A percentile compares a stretch with the other conserved stretches of the same genome.
Evolutionary conservation across 75 land plant species (phyloP).

Genomic region (Pseudotsuga menziesii): DNA sequence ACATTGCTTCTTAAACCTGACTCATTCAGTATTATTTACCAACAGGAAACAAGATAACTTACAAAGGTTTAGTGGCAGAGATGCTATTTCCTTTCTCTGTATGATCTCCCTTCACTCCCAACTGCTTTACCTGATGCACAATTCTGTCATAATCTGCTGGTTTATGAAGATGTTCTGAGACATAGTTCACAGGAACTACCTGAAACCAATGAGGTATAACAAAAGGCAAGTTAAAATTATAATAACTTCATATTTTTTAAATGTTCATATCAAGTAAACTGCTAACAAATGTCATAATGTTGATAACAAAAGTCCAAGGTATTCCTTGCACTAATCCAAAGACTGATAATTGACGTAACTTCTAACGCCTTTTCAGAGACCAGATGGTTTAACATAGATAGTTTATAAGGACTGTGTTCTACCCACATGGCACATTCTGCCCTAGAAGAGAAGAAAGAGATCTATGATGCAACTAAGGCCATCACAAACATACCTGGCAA

Average conservation of each 20-base stretch:
- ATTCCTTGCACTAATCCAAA: background rate
- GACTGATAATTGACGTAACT: background rate
- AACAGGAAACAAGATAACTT: background rate
- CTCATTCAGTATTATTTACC: background rate
- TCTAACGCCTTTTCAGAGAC: background rate
- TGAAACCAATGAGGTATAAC: background rate
- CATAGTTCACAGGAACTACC: background rate
- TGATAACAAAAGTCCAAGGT: background rate
- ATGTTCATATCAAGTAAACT: background rate
- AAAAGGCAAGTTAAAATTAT: slow-evolving; percentile 4
- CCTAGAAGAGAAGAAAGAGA: background rate
- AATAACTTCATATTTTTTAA: background rate
- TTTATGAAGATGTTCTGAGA: background rate
- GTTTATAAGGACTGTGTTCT: background rate
- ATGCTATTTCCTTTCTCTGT: slow-evolving; percentile 1
- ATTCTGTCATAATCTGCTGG: background rate
- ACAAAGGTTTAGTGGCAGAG: background rate
- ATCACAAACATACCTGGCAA: background rate
- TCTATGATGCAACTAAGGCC: background rate
- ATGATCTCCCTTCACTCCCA: background rate
- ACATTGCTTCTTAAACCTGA: too few species aligned
- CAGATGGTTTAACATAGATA: background rate
- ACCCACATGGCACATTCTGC: background rate
- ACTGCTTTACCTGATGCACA: background rate
- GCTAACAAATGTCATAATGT: background rate